Evolutionary conservation across 192 early-diverging fungal species (phyloP).

Genomic region (Mortierella antarctica): DNA sequence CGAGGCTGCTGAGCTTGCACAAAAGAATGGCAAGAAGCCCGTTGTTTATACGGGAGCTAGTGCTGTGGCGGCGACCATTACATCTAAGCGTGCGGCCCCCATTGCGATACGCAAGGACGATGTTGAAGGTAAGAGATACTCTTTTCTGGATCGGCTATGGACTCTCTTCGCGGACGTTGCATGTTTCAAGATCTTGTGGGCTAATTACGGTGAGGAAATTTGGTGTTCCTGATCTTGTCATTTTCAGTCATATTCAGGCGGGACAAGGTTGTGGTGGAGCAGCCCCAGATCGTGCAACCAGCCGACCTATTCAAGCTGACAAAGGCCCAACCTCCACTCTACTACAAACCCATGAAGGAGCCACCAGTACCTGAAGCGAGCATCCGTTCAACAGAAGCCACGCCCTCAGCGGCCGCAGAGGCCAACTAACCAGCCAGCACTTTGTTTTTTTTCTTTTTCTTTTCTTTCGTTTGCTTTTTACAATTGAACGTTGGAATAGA

Average conservation of each 20-base stretch:
- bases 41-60: constrained; percentile 29
- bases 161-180: too few species aligned
- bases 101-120: constrained; percentile 12
- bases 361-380: constrained; percentile 3
- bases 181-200: too few species aligned
- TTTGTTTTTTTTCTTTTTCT: background rate
- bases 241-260: constrained; percentile 24
- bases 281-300: constrained; percentile 26
- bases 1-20: constrained; percentile 30
- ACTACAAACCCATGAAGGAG: constrained; percentile 44
- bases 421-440: background rate
- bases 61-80: background rate
- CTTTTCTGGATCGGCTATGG: background rate
- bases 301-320: constrained; percentile 39
- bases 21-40: constrained; percentile 27
- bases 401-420: background rate
- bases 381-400: background rate
- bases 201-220: background rate
- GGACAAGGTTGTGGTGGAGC: background rate
- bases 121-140: constrained; percentile 10
- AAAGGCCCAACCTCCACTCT: constrained; percentile 31
- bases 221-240: background rate
- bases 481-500: background rate
- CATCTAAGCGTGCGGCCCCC: constrained; percentile 2
- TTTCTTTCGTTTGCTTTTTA: background rate